These are phyloP conservation scores for Penicillium sp. DNA, from an alignment of 2,329 filamentous ascomycete species.

Conservation along the genomic window DNA sequence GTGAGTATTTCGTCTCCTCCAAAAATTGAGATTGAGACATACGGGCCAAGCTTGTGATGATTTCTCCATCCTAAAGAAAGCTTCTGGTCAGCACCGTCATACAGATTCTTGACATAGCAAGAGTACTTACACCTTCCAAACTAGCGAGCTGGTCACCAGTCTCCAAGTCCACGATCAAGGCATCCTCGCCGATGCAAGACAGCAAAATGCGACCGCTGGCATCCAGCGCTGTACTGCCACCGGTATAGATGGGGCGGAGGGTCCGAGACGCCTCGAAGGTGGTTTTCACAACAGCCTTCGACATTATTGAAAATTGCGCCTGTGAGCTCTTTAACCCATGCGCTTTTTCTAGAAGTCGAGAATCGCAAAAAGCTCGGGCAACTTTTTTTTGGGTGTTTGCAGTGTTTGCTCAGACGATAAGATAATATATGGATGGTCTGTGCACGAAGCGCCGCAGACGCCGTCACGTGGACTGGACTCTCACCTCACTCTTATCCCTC, in stretches of 20 bases:
- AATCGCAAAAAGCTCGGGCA: conserved; percentile 28
- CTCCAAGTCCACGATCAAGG: conserved; percentile 77
- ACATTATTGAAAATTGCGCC: conserved; percentile 32
- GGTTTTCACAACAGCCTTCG: conserved; percentile 67
- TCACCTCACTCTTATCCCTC: not conserved
- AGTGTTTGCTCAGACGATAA: conserved; percentile 33
- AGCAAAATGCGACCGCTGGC: conserved; percentile 78
- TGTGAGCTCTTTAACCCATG: conserved; percentile 14
- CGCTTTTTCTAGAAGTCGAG: conserved; percentile 15
- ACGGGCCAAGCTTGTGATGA: conserved; percentile 48
- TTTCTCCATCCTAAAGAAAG: conserved; percentile 61
- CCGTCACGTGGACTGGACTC: conserved; percentile 14
- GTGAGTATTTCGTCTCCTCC: conserved; percentile 6
- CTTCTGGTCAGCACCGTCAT: not conserved
- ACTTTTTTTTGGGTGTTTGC: conserved; percentile 41
- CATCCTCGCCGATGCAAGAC: conserved; percentile 89
- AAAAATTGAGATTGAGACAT: conserved; percentile 19
- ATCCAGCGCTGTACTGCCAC: conserved; percentile 82
- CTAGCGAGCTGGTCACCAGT: conserved; percentile 79
- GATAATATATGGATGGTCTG: conserved; percentile 25
- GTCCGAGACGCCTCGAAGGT: conserved; percentile 83
- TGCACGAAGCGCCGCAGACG: conserved; percentile 25
- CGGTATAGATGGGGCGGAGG: conserved; percentile 91
- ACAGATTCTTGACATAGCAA: conserved; percentile 12
- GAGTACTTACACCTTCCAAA: conserved; percentile 73